phyloP scores from a whole-genome alignment of 116 monocot genomes.

The Thalassia testudinum region DNA sequence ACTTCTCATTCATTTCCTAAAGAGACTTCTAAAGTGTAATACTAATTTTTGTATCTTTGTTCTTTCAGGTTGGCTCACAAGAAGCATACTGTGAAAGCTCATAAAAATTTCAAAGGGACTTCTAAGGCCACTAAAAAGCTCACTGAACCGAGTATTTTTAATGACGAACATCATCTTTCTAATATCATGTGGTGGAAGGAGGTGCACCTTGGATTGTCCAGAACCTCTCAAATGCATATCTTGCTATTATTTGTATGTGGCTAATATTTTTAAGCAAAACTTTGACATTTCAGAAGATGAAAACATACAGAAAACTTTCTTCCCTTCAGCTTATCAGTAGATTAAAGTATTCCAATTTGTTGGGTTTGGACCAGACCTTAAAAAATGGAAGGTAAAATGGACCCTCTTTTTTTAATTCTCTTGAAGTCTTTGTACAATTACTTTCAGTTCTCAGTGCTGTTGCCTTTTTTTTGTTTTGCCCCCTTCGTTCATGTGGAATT shows the following conservation, averaged over 20 bases:
- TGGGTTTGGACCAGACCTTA: slow-evolving; percentile 64
- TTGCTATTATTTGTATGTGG: neutral
- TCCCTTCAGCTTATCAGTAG: slow-evolving; percentile 58
- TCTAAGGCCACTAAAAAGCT: slow-evolving; percentile 22
- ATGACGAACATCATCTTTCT: slow-evolving; percentile 24
- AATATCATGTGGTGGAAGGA: slow-evolving; percentile 94
- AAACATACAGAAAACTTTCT: slow-evolving; percentile 78
- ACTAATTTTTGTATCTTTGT: neutral
- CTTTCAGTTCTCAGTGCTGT: too few species aligned
- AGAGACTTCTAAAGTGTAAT: too few species aligned
- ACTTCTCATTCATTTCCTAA: too few species aligned
- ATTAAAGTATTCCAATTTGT: slow-evolving; percentile 61
- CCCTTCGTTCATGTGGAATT: too few species aligned
- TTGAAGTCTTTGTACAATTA: neutral
- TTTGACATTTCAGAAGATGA: slow-evolving; percentile 47
- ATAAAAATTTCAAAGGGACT: slow-evolving; percentile 13
- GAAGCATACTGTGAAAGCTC: slow-evolving; percentile 22
- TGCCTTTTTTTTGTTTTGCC: too few species aligned
- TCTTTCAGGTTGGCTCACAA: slow-evolving; percentile 17
- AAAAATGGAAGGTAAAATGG: slow-evolving; percentile 82
- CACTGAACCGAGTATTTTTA: slow-evolving; percentile 16
- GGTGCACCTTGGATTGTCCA: slow-evolving; percentile 12
- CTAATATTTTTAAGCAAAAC: slow-evolving; percentile 1
- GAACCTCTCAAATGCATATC: neutral
- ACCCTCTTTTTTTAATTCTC: too few species aligned